phyloP scores from a whole-genome alignment of 345 rosid genomes.

The Balakata baccata region DNA sequence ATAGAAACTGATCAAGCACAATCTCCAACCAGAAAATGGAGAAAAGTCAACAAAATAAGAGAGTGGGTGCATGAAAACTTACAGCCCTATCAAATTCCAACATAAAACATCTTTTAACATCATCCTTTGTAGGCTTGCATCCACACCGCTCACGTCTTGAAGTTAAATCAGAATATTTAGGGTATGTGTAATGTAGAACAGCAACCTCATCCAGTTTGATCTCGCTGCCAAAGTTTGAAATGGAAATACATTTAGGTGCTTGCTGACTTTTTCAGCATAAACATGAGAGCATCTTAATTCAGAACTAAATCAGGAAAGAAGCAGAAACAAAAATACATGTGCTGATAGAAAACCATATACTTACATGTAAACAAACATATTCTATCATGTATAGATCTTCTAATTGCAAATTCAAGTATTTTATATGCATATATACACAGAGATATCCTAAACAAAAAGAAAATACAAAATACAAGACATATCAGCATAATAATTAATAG shows the following conservation, averaged over 20 bases:
- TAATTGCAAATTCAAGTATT: not conserved
- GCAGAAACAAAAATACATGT: not conserved
- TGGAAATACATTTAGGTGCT: not conserved
- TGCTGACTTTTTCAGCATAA: not conserved
- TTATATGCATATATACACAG: not conserved
- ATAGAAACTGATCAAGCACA: not conserved
- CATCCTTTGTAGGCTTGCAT: slow-evolving; percentile 95
- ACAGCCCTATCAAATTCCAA: slow-evolving; percentile 93
- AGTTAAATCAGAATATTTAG: slow-evolving; percentile 88
- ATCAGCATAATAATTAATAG: not conserved
- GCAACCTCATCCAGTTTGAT: slow-evolving; percentile 84
- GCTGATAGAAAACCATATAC: not conserved
- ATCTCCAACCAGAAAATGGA: not conserved
- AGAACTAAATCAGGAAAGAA: not conserved
- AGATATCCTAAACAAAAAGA: not conserved
- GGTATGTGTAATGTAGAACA: slow-evolving; percentile 82
- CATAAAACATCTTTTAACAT: slow-evolving; percentile 97
- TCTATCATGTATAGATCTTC: not conserved
- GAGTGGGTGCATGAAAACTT: slow-evolving; percentile 35
- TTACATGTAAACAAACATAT: not conserved
- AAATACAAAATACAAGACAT: not conserved
- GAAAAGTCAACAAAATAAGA: not conserved
- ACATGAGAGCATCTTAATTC: not conserved
- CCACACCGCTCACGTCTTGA: slow-evolving; percentile 98
- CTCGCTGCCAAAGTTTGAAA: slow-evolving; percentile 39